These are phyloP conservation scores for Beta lomatogona DNA, from an alignment of 179 eudicot genomes.

Conservation along the genomic window DNA sequence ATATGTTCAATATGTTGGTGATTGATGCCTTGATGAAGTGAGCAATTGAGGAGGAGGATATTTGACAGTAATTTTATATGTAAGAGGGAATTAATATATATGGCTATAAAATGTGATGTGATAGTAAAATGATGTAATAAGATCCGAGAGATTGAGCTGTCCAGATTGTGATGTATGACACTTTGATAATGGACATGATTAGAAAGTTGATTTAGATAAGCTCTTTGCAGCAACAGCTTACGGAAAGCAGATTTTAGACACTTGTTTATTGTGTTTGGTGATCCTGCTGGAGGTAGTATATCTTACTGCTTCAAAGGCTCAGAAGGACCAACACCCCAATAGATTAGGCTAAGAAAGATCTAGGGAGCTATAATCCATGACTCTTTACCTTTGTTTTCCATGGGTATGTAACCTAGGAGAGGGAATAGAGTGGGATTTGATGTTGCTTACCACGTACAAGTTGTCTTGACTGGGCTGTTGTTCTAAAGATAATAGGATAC, in stretches of 20 bases:
- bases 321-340: not conserved
- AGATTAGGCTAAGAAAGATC: not conserved
- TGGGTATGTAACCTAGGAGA: not conserved
- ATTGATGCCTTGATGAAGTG: not conserved
- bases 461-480: not conserved
- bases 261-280: not conserved
- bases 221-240: not conserved
- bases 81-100: not conserved
- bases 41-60: not conserved
- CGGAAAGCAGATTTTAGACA: not conserved
- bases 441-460: not conserved
- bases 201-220: not conserved
- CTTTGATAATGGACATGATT: not conserved
- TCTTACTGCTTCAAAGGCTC: not conserved
- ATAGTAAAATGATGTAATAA: not conserved
- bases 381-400: not conserved
- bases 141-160: not conserved
- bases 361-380: not conserved
- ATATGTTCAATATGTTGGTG: not conserved
- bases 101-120: not conserved
- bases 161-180: not conserved
- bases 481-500: not conserved
- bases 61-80: not conserved
- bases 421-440: not conserved
- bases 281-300: not conserved